Conservation (phyloP, 108 stramenopile genomes). For the Bacterosira constricta region DNA sequence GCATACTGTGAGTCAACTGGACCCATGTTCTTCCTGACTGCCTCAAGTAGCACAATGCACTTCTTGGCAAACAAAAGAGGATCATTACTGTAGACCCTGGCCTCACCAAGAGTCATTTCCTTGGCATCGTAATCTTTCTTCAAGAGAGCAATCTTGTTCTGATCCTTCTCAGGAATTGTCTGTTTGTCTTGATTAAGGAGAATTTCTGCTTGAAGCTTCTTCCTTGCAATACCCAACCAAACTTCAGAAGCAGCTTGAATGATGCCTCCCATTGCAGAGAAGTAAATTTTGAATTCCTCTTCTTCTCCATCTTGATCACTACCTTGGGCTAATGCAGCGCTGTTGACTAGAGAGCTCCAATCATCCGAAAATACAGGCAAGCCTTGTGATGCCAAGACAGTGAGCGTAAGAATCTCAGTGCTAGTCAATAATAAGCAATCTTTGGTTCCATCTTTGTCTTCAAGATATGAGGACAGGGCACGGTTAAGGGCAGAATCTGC, state of each 20-base stretch:
- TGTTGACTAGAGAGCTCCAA: constrained; percentile 38
- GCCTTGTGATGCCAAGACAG: constrained; percentile 59
- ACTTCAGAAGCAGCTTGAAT: constrained; percentile 46
- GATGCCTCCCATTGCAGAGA: constrained; percentile 39
- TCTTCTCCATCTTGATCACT: constrained; percentile 22
- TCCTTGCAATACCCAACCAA: constrained; percentile 39
- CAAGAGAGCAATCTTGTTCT: constrained; percentile 29
- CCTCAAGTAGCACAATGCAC: constrained; percentile 51
- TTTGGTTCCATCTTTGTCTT: constrained; percentile 23
- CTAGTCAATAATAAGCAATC: constrained; percentile 42
- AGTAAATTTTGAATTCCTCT: constrained; percentile 41
- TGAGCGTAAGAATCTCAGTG: constrained; percentile 62
- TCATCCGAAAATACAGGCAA: constrained; percentile 56
- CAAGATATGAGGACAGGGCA: constrained; percentile 16
- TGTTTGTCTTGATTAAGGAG: neutral
- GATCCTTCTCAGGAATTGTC: constrained; percentile 16
- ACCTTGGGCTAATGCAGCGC: constrained; percentile 9
- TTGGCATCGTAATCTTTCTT: constrained; percentile 38
- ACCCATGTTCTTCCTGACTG: constrained; percentile 52
- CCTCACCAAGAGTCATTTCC: constrained; percentile 25
- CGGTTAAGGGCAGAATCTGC: constrained; percentile 47
- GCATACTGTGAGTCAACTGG: constrained; percentile 44
- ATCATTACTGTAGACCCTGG: constrained; percentile 23
- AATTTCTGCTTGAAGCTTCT: constrained; percentile 30
- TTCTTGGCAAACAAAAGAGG: constrained; percentile 60